Evolutionary conservation across 345 rosid species (phyloP).

Genomic region (Nephelium lappaceum): DNA sequence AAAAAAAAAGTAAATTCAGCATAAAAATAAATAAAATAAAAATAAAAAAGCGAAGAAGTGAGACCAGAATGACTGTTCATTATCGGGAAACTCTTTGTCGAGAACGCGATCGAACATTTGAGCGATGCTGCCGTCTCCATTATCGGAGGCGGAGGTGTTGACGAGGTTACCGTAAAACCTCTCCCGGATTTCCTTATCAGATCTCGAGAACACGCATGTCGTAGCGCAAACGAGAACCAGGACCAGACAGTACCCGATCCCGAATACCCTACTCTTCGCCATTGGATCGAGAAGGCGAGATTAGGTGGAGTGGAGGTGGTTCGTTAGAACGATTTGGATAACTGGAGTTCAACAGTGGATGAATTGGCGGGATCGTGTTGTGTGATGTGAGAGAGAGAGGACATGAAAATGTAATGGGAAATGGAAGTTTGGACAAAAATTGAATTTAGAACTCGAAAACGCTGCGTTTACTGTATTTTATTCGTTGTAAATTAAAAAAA

Average conservation of each 20-base stretch:
- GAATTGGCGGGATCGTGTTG: neutral
- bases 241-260: slow-evolving; percentile 40
- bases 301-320: neutral
- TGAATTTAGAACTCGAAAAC: neutral
- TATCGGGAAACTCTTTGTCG: slow-evolving; percentile 91
- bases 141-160: slow-evolving; percentile 66
- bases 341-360: neutral
- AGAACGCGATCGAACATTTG: slow-evolving; percentile 94
- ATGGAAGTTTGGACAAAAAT: too few relatives aligned
- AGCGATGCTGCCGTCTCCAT: slow-evolving; percentile 80
- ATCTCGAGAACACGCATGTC: slow-evolving; percentile 53
- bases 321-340: neutral
- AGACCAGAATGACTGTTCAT: slow-evolving; percentile 91
- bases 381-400: neutral
- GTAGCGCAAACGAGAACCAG: slow-evolving; percentile 34
- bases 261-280: slow-evolving; percentile 36
- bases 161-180: slow-evolving; percentile 86
- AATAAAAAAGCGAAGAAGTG: slow-evolving; percentile 2
- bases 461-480: neutral
- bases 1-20: neutral
- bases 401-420: neutral
- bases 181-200: slow-evolving; percentile 82
- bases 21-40: neutral
- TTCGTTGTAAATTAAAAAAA: too few relatives aligned
- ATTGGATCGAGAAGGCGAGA: slow-evolving; percentile 4